Evolutionary conservation across 83 land plant genomes (phyloP).

Genomic region (Thuja plicata): DNA sequence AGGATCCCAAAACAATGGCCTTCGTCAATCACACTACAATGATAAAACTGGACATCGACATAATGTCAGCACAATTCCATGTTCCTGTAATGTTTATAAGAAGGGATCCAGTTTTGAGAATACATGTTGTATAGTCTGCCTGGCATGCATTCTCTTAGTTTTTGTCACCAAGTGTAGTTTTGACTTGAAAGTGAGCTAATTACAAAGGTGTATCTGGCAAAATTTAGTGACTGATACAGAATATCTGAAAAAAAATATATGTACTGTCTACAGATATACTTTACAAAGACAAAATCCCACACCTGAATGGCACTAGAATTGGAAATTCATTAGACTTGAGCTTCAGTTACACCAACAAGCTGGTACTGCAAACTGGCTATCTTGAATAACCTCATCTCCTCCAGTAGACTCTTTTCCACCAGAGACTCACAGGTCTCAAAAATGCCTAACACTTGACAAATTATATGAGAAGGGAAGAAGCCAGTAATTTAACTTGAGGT

Average conservation of each 20-base stretch:
- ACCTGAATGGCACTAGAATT: not conserved
- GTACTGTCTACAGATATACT: not conserved
- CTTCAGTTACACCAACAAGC: not conserved
- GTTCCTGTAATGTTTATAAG: not conserved
- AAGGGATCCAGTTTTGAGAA: not conserved
- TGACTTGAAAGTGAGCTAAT: not conserved
- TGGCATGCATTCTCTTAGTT: not conserved
- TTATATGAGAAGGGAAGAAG: not conserved
- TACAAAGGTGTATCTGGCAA: not conserved
- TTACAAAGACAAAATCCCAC: not conserved
- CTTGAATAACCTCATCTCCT: not conserved
- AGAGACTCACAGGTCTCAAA: constrained; percentile 11
- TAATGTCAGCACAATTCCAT: not conserved
- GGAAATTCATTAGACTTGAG: not conserved
- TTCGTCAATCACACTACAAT: not conserved
- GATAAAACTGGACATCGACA: not conserved
- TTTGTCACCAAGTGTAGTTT: not conserved
- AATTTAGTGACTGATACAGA: not conserved
- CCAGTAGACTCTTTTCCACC: constrained; percentile 9
- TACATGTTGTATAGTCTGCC: not conserved
- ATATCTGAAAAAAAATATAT: not conserved
- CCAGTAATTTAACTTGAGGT: not conserved
- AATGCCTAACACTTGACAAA: not conserved
- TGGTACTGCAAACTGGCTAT: not conserved
- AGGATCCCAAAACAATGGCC: not conserved